Conservation (phyloP, 2,329 filamentous ascomycete species). For the Eurotiales sp. region DNA sequence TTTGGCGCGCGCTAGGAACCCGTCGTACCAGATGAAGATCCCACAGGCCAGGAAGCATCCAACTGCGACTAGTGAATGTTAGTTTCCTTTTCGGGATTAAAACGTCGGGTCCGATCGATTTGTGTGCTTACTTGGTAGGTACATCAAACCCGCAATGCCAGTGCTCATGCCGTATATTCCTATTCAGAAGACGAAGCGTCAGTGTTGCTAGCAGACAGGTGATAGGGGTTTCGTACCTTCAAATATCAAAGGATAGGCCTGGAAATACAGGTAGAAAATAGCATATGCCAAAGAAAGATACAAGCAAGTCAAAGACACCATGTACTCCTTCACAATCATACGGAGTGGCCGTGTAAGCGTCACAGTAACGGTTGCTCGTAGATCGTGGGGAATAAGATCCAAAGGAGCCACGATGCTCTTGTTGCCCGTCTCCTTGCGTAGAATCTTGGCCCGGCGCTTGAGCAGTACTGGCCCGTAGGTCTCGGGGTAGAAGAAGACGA, state of each 20-base stretch:
- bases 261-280: slow-evolving; percentile 70
- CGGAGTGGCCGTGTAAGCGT: slow-evolving; percentile 67
- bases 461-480: slow-evolving; percentile 61
- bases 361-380: slow-evolving; percentile 48
- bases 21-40: slow-evolving; percentile 66
- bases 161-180: slow-evolving; percentile 35
- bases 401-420: slow-evolving; percentile 55
- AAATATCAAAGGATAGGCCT: slow-evolving; percentile 70
- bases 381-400: slow-evolving; percentile 57
- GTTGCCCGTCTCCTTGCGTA: slow-evolving; percentile 57
- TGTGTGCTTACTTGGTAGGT: slow-evolving; percentile 29
- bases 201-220: too few relatives aligned
- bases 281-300: slow-evolving; percentile 69
- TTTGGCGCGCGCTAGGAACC: slow-evolving; percentile 53
- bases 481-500: slow-evolving; percentile 61
- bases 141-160: slow-evolving; percentile 31
- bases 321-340: slow-evolving; percentile 68
- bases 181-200: slow-evolving; percentile 6
- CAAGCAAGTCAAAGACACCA: slow-evolving; percentile 65
- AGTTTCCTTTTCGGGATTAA: background rate
- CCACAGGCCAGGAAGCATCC: slow-evolving; percentile 59
- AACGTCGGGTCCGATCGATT: background rate
- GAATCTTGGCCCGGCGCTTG: slow-evolving; percentile 52
- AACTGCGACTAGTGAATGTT: slow-evolving; percentile 46
- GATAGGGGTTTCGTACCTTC: slow-evolving; percentile 27